Conservation (phyloP, 2,329 filamentous ascomycete genomes). For the Pestalotiopsis sp. region DNA sequence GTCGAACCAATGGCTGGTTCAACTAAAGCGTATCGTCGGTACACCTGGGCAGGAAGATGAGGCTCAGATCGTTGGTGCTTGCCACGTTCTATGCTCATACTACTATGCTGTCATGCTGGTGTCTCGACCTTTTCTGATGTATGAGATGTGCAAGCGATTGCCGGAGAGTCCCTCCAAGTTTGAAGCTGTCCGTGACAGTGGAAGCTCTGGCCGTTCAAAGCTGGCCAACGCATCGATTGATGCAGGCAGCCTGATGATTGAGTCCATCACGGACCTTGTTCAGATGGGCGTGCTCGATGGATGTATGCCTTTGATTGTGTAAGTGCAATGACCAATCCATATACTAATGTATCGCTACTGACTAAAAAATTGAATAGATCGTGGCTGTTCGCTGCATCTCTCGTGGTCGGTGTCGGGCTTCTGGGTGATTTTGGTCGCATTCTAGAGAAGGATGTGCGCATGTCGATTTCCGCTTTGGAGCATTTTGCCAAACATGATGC, state of each 20-base stretch:
- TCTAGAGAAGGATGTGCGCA: conserved; percentile 50
- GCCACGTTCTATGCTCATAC: conserved; percentile 53
- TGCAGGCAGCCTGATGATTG: conserved; percentile 55
- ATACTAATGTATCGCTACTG: not conserved
- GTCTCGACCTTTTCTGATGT: conserved; percentile 57
- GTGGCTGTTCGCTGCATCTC: conserved; percentile 55
- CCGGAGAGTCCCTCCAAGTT: conserved; percentile 31
- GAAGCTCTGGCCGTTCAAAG: conserved; percentile 45
- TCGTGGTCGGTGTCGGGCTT: conserved; percentile 53
- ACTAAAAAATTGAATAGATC: conserved; percentile 36
- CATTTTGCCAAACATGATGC: conserved; percentile 51
- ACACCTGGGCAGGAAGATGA: conserved; percentile 24
- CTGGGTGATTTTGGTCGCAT: conserved; percentile 54
- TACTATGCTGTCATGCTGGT: conserved; percentile 62
- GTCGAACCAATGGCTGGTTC: conserved; percentile 49
- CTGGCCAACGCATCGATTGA: conserved; percentile 58
- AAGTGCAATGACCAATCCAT: conserved; percentile 26
- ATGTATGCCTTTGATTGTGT: conserved; percentile 52
- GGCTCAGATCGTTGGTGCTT: conserved; percentile 44
- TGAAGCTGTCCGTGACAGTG: conserved; percentile 22
- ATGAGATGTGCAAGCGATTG: conserved; percentile 50
- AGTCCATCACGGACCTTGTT: conserved; percentile 47
- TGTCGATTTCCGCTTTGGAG: conserved; percentile 49
- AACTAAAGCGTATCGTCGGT: conserved; percentile 41
- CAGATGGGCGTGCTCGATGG: conserved; percentile 43